These are phyloP conservation scores for Trebouxia gelatinosa DNA, from an alignment of 163 green algal species.

Conservation along the genomic window DNA sequence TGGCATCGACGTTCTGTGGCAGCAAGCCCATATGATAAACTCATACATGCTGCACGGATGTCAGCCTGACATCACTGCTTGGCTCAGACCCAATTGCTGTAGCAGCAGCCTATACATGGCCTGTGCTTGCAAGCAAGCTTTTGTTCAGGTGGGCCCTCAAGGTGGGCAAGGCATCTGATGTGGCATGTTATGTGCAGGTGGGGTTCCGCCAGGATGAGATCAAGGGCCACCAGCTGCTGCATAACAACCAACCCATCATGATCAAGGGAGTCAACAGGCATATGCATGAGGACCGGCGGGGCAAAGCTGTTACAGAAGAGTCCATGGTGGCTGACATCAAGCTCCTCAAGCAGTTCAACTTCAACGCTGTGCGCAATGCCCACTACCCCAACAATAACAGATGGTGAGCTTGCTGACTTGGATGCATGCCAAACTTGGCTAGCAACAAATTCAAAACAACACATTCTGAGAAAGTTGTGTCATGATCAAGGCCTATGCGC, in stretches of 20 bases:
- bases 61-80: too few species aligned
- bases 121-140: too few species aligned
- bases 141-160: too few species aligned
- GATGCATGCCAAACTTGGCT: neutral
- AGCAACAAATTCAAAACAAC: neutral
- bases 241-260: conserved; percentile 76
- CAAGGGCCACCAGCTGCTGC: conserved; percentile 57
- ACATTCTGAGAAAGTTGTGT: too few species aligned
- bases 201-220: conserved; percentile 71
- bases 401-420: conserved; percentile 71
- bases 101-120: neutral
- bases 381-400: conserved; percentile 95
- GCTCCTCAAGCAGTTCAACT: conserved; percentile 92
- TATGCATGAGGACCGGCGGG: conserved; percentile 71
- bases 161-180: too few species aligned
- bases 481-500: too few species aligned
- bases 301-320: conserved; percentile 69
- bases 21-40: too few species aligned
- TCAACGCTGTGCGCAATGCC: conserved; percentile 93
- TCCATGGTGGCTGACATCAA: conserved; percentile 86
- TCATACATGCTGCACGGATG: too few species aligned
- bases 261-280: conserved; percentile 84
- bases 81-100: neutral
- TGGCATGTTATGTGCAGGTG: conserved; percentile 57
- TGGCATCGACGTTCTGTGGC: too few species aligned